These are phyloP conservation scores for Penicillium sp. DNA, from an alignment of 2,329 filamentous ascomycete species.

Conservation along the genomic window DNA sequence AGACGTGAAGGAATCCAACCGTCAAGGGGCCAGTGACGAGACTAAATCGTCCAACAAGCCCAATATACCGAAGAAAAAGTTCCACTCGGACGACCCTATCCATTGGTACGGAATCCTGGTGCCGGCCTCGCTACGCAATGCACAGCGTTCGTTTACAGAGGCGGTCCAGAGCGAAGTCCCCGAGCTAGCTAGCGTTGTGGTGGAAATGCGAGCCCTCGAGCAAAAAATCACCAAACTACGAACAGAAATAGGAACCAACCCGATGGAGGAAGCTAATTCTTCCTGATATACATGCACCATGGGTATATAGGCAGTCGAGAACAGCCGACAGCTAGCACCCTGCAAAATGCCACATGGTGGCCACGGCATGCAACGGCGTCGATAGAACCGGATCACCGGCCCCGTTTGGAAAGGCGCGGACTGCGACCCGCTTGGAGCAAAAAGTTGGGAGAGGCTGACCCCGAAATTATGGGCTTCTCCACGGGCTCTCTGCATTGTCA, in stretches of 20 bases:
- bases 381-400: not conserved
- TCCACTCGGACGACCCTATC: conserved; percentile 46
- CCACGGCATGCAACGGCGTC: not conserved
- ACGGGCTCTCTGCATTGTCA: conserved; percentile 6
- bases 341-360: not conserved
- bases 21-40: conserved; percentile 5
- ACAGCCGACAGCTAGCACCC: not conserved
- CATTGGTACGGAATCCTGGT: conserved; percentile 56
- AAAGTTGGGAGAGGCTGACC: conserved; percentile 6
- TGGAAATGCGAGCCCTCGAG: conserved; percentile 49
- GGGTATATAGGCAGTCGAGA: not conserved
- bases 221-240: conserved; percentile 39
- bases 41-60: not conserved
- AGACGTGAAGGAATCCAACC: not conserved
- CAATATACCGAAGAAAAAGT: conserved; percentile 16
- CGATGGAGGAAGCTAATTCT: not conserved
- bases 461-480: conserved; percentile 1
- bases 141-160: conserved; percentile 49
- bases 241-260: conserved; percentile 23
- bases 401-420: not conserved
- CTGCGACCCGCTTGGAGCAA: not conserved
- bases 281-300: not conserved
- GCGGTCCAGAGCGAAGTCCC: conserved; percentile 43
- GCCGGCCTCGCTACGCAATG: conserved; percentile 47
- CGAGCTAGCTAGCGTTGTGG: conserved; percentile 40